phyloP scores from a whole-genome alignment of 805 yeast species.

The Schizosaccharomyces lindneri region DNA sequence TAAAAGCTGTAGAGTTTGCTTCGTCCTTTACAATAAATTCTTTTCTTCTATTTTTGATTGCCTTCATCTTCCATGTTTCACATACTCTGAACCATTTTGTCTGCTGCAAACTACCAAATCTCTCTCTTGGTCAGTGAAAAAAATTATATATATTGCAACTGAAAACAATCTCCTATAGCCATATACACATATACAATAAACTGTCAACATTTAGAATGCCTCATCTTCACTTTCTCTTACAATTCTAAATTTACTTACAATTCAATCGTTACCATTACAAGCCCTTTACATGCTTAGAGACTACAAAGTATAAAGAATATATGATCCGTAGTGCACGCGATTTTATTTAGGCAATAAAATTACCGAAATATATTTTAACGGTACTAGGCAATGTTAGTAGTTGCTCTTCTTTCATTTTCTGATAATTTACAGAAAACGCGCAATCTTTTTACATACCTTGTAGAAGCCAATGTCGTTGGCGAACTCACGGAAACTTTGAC shows the following conservation, averaged over 20 bases:
- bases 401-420: too few relatives aligned
- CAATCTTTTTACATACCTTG: constrained; percentile 24
- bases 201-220: background rate
- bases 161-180: too few relatives aligned
- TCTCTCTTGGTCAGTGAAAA: too few relatives aligned
- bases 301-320: background rate
- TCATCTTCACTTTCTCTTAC: background rate
- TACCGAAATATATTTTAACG: background rate
- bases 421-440: background rate
- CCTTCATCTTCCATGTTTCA: too few relatives aligned
- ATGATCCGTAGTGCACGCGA: background rate
- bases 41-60: too few relatives aligned
- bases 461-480: constrained; percentile 97
- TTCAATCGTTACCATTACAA: background rate
- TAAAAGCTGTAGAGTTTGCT: too few relatives aligned
- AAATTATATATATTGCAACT: too few relatives aligned
- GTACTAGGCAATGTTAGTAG: background rate
- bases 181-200: too few relatives aligned
- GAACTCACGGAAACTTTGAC: constrained; percentile 99
- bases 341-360: too few relatives aligned
- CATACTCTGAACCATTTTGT: too few relatives aligned
- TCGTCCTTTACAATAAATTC: too few relatives aligned
- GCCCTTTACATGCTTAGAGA: background rate
- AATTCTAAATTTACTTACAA: background rate
- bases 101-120: too few relatives aligned